Conservation (phyloP, 1,284 basidiomycete species). For the Coniferiporia sulphurascens region DNA sequence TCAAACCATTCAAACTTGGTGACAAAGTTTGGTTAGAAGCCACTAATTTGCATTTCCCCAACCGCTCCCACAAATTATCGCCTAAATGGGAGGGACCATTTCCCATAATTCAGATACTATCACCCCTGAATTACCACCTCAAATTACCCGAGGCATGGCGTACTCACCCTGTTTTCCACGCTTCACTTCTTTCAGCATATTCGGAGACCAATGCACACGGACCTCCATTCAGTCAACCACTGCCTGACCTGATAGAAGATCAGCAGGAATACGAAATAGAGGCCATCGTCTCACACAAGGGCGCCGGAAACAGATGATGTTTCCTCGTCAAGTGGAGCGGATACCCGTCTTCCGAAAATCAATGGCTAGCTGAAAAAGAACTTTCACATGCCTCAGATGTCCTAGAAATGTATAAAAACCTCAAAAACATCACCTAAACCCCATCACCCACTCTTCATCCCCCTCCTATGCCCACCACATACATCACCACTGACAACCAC, state of each 20-base stretch:
- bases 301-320: neutral
- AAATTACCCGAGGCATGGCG: neutral
- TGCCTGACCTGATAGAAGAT: neutral
- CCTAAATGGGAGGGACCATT: neutral
- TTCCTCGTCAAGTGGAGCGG: neutral
- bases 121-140: neutral
- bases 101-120: neutral
- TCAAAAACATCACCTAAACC: no score
- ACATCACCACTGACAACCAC: no score
- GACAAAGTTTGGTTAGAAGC: neutral
- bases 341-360: neutral
- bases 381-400: neutral
- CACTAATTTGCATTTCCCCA: neutral
- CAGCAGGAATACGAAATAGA: neutral
- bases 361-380: neutral
- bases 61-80: neutral
- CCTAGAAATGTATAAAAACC: neutral
- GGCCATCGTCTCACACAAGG: neutral
- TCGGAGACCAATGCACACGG: neutral
- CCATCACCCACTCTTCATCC: no score
- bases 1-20: neutral
- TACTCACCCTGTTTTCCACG: neutral
- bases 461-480: no score
- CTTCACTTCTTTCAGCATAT: neutral
- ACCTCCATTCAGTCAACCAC: neutral